Base-by-base conservation (phyloP, 768 basidiomycete species). In the Royoungia palumana region DNA sequence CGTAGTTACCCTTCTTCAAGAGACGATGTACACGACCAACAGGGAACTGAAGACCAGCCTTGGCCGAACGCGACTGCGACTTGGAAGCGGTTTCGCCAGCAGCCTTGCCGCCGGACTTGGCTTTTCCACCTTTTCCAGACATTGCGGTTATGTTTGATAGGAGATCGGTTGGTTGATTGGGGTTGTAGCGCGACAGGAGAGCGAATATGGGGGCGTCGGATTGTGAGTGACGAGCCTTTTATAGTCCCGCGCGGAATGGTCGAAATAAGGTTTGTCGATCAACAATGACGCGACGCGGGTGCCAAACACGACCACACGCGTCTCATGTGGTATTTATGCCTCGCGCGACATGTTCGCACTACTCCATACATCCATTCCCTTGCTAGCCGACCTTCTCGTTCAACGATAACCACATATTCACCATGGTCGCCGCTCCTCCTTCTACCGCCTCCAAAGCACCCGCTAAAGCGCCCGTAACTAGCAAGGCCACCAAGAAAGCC, bases 21-120 rank as follows among this genome's bases (percentile, higher is more conserved):
- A 78, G 70, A 70, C 77, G 75, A 66, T 78, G 80, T 53, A 81
- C 77, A 75, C 80, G 80, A 70, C 81, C 80, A 60, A 81, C 80
- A 44, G 80, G 80, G 52, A 73, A 73, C 49, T 72, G 71, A 38
- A 72, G 70, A 9, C 71, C 71, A 17, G 71, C 71, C 50, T 72
- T 72, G 50, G 72, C 65, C 5, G 72, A 73, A 47, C 71, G 71
- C 3, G 71, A 73, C 34, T 55, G 53, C 1, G 72, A 66, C 39
- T 72, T 72, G 44, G 60, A 34, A 1, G 37, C 14, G 9, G 54
- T 5, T 3, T 70, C 71, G 54, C 71, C 72, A 10, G 70, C 55
- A n/a, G 81, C 74, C 59, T 80, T 81, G 60, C 87, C 82, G 60
- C 85, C 86, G 46, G 83, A 79, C 57, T 81, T 75, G 40, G 84